Percentiles rank a stretch among this genome's conserved stretches.
Conservation (phyloP, 2,329 filamentous ascomycete genomes). For the Aspergillus carbonarius region DNA sequence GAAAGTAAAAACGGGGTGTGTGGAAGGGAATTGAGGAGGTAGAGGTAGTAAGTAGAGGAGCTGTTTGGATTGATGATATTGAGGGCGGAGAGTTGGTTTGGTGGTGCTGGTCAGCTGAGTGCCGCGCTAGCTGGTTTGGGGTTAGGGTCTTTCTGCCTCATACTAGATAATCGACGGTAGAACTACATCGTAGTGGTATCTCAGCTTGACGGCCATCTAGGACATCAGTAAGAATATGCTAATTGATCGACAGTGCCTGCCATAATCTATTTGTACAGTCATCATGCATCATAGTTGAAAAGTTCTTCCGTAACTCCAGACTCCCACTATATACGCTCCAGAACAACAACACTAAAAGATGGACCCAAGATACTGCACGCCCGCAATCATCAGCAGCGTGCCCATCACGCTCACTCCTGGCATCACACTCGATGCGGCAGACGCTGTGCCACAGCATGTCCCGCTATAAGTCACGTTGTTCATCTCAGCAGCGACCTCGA, state of each 20-base stretch:
- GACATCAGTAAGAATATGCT: too few species aligned
- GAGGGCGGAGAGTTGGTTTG: background rate
- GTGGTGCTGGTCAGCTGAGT: background rate
- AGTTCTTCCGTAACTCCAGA: background rate
- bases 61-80: background rate
- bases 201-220: too few species aligned
- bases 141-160: background rate
- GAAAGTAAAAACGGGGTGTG: background rate
- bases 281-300: background rate
- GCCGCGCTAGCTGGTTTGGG: conserved; percentile 2
- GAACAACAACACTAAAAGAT: conserved; percentile 22
- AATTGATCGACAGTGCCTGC: background rate
- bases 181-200: background rate
- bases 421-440: conserved; percentile 25
- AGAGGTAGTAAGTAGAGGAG: background rate
- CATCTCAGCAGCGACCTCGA: conserved; percentile 66
- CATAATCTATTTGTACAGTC: background rate
- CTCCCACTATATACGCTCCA: conserved; percentile 11
- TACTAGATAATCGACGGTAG: background rate
- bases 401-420: conserved; percentile 21
- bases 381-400: conserved; percentile 22
- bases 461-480: conserved; percentile 70
- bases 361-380: conserved; percentile 24
- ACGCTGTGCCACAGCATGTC: conserved; percentile 38
- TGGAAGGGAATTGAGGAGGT: background rate